Conservation (phyloP, 352 stramenopile species). For the Globisporangium cylindrosporum region DNA sequence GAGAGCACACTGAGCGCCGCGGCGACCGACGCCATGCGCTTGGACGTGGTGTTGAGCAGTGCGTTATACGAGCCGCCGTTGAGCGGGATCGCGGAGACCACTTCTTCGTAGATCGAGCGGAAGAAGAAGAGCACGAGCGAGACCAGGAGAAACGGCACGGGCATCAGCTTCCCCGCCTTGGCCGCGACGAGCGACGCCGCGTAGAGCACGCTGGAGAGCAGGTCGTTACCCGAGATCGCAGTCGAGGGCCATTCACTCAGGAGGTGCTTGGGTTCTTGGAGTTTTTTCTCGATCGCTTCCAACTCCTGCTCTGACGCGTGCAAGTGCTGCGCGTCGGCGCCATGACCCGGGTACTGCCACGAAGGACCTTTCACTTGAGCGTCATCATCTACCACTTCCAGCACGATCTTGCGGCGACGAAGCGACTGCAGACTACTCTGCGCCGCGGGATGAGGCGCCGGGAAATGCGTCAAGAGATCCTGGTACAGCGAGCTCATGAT, state of each 20-base stretch:
- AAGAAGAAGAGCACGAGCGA: constrained; percentile 53
- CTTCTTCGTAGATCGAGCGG: constrained; percentile 86
- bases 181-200: constrained; percentile 37
- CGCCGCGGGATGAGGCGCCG: not conserved
- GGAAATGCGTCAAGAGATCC: not conserved
- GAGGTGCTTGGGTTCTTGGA: constrained; percentile 27
- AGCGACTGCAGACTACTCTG: constrained; percentile 9
- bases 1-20: constrained; percentile 84
- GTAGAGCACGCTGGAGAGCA: constrained; percentile 82
- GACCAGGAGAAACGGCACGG: constrained; percentile 76
- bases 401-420: constrained; percentile 40
- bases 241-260: constrained; percentile 74
- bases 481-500: not conserved
- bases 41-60: constrained; percentile 87
- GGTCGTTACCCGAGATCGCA: constrained; percentile 88
- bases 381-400: constrained; percentile 32
- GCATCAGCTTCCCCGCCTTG: constrained; percentile 72
- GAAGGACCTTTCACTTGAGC: constrained; percentile 19
- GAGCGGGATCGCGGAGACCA: constrained; percentile 83
- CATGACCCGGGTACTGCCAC: constrained; percentile 39
- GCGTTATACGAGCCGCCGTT: constrained; percentile 91
- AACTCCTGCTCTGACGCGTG: constrained; percentile 32
- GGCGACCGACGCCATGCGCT: constrained; percentile 73
- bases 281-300: constrained; percentile 29
- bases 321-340: constrained; percentile 26